A percentile compares a stretch with the other conserved stretches of the same genome.
phyloP scores from a whole-genome alignment of 1,284 basidiomycete genomes.

The Boletus smithii region DNA sequence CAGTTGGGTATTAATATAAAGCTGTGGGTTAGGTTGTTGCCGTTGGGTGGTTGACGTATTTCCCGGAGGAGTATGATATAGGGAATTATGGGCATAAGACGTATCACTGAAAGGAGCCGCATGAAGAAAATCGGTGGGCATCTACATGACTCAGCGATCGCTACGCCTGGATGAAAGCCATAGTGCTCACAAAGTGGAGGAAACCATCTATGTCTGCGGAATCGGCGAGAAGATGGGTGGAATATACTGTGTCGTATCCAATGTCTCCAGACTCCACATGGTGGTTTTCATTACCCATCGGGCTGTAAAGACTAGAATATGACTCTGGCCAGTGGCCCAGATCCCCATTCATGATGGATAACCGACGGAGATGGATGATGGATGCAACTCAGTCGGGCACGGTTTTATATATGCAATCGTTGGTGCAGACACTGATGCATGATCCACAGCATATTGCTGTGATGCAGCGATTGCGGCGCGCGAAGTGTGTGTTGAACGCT shows the following conservation, averaged over 20 bases:
- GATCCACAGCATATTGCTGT: slow-evolving; percentile 32
- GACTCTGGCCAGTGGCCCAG: slow-evolving; percentile 8
- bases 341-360: slow-evolving; percentile 16
- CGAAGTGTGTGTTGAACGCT: slow-evolving; percentile 1
- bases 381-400: not conserved
- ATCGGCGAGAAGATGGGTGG: not conserved
- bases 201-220: not conserved
- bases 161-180: not conserved
- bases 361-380: not conserved
- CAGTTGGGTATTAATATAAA: slow-evolving; percentile 22
- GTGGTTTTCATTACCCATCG: not conserved
- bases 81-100: not conserved
- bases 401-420: slow-evolving; percentile 16
- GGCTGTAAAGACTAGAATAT: slow-evolving; percentile 6
- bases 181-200: slow-evolving; percentile 14
- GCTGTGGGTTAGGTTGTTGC: slow-evolving; percentile 11
- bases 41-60: slow-evolving; percentile 4
- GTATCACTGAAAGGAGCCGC: not conserved
- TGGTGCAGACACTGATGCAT: not conserved
- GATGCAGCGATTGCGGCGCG: not conserved
- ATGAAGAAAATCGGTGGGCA: not conserved
- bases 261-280: not conserved
- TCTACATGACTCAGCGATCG: slow-evolving; percentile 13
- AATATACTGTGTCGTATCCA: not conserved
- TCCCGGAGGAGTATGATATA: not conserved